Evolutionary conservation across 208 protist genomes (phyloP).

Genomic region (Leptomonas pyrrhocoris): DNA sequence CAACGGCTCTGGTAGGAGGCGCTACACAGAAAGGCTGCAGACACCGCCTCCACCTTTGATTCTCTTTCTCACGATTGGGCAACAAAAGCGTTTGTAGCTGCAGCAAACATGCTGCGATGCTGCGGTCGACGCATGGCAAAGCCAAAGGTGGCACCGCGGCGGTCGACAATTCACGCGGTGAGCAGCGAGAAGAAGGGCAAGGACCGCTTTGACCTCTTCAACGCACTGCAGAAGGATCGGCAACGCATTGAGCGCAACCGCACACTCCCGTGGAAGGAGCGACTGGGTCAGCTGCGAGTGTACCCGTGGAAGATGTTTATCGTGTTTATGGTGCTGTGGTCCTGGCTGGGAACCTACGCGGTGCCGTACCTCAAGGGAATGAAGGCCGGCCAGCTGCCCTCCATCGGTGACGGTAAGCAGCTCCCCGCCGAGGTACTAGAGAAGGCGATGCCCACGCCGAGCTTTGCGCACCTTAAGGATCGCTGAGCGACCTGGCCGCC

Average conservation of each 20-base stretch:
- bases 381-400: slow-evolving; percentile 40
- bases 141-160: slow-evolving; percentile 20
- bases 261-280: slow-evolving; percentile 49
- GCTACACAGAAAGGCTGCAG: no score
- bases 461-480: slow-evolving; percentile 33
- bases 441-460: slow-evolving; percentile 30
- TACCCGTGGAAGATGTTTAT: slow-evolving; percentile 82
- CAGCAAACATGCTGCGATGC: slow-evolving; percentile 25
- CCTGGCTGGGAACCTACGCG: slow-evolving; percentile 64
- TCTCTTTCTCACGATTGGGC: no score
- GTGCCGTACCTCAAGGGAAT: slow-evolving; percentile 70
- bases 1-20: no score
- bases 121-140: background rate
- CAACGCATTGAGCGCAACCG: slow-evolving; percentile 45
- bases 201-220: slow-evolving; percentile 53
- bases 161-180: slow-evolving; percentile 47
- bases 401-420: slow-evolving; percentile 26
- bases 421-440: slow-evolving; percentile 42
- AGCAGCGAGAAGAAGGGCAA: slow-evolving; percentile 49
- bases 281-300: slow-evolving; percentile 42
- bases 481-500: background rate
- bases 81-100: no score
- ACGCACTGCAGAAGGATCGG: slow-evolving; percentile 52
- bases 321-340: slow-evolving; percentile 77
- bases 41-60: no score